Evolutionary conservation across 2,329 filamentous ascomycete genomes (phyloP).

Genomic region (Phaeosphaeriaceae sp.): DNA sequence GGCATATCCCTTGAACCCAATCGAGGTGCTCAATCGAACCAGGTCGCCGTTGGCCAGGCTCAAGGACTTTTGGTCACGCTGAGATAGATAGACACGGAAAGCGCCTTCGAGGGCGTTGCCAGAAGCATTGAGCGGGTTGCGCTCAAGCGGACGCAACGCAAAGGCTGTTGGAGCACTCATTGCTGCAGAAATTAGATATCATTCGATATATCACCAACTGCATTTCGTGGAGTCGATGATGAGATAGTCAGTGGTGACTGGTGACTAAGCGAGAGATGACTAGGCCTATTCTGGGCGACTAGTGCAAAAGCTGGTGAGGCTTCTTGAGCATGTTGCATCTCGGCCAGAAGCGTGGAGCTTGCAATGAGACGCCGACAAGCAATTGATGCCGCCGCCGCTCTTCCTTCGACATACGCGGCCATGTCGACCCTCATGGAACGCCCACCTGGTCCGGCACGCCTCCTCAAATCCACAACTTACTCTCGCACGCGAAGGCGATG

Average conservation of each 20-base stretch:
- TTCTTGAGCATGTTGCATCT: conserved; percentile 20
- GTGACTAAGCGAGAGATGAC: conserved; percentile 29
- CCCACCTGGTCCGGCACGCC: conserved; percentile 42
- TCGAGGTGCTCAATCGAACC: conserved; percentile 59
- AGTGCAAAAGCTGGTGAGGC: conserved; percentile 22
- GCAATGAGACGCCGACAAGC: conserved; percentile 42
- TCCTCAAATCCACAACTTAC: conserved; percentile 26
- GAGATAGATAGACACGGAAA: conserved; percentile 66
- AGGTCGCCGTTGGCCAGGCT: conserved; percentile 66
- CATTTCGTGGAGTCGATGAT: background rate
- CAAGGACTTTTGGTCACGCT: conserved; percentile 63
- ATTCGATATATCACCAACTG: conserved; percentile 2
- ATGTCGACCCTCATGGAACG: conserved; percentile 52
- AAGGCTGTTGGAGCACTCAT: conserved; percentile 49
- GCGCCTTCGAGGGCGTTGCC: conserved; percentile 62
- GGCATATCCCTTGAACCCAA: conserved; percentile 60
- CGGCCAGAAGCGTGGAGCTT: conserved; percentile 21
- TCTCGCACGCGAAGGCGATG: conserved; percentile 17
- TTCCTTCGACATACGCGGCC: conserved; percentile 52
- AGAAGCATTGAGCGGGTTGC: conserved; percentile 55
- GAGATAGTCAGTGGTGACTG: conserved; percentile 9
- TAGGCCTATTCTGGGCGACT: conserved; percentile 15
- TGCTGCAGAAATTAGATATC: background rate
- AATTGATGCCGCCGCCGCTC: conserved; percentile 57
- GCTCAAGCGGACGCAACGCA: conserved; percentile 62